Conservation (phyloP, 2,329 filamentous ascomycete genomes). For the Penicillium nordicum region DNA sequence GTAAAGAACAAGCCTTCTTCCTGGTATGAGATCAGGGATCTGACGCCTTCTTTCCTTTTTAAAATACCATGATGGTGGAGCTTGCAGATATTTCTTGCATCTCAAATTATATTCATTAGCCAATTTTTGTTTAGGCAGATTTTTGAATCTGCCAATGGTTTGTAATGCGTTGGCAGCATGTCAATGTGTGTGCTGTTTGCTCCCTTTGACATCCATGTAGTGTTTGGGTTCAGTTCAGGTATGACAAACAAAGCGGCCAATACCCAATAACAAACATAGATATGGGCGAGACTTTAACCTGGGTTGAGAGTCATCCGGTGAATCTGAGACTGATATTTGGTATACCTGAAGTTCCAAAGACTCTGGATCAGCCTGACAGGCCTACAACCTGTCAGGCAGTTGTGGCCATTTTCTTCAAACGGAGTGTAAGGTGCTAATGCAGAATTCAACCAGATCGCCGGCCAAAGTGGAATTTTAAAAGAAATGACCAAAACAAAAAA, state of each 20-base stretch:
- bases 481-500: not conserved
- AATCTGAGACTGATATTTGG: not conserved
- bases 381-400: not conserved
- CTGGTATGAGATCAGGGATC: not conserved
- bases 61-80: not conserved
- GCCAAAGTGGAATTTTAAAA: not conserved
- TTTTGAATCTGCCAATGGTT: not conserved
- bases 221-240: not conserved
- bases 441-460: too few species aligned
- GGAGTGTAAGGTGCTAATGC: not conserved
- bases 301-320: not conserved
- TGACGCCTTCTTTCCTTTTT: not conserved
- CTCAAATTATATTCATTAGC: not conserved
- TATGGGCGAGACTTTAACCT: not conserved
- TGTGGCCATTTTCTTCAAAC: not conserved
- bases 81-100: not conserved
- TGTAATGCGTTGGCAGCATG: not conserved
- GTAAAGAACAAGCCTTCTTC: not conserved
- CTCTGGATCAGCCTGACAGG: not conserved
- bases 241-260: not conserved
- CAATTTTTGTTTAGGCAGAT: slow-evolving; percentile 1
- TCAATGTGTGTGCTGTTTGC: not conserved
- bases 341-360: not conserved
- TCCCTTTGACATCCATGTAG: not conserved
- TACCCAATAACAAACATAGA: not conserved